Percentiles rank a stretch among this genome's conserved stretches.
phyloP scores from a whole-genome alignment of 2,329 filamentous ascomycete species.

The Calonectria crousiana region DNA sequence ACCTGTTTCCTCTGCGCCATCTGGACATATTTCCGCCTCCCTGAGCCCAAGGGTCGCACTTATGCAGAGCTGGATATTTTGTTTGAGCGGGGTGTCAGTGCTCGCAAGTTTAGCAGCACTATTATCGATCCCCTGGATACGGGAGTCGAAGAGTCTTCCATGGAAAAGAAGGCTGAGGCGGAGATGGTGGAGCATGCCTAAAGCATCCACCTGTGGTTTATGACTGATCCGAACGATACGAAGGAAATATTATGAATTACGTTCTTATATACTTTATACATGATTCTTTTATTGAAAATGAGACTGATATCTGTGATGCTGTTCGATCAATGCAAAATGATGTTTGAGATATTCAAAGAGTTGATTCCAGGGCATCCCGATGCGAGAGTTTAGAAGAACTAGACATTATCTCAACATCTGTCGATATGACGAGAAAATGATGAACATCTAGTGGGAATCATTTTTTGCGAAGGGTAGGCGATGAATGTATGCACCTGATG shows the following conservation, averaged over 20 bases:
- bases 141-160: constrained; percentile 9
- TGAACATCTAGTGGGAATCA: not conserved
- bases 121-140: constrained; percentile 46
- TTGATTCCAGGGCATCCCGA: no score
- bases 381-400: no score
- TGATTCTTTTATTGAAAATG: not conserved
- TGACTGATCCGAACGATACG: not conserved
- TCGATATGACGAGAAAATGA: not conserved
- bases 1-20: constrained; percentile 58
- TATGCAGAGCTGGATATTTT: constrained; percentile 68
- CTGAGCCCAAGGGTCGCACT: constrained; percentile 66
- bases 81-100: constrained; percentile 60
- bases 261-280: not conserved
- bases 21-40: constrained; percentile 66
- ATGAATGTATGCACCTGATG: no score
- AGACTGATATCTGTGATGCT: not conserved
- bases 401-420: no score
- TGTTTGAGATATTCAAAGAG: no score
- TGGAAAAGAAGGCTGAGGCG: constrained; percentile 35
- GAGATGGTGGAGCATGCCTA: constrained; percentile 16
- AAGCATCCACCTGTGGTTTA: not conserved
- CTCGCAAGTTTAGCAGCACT: constrained; percentile 55
- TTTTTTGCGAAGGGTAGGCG: no score
- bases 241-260: not conserved
- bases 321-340: no score